phyloP scores from a whole-genome alignment of 805 yeast genomes.

The Cyberlindnera lachancei region DNA sequence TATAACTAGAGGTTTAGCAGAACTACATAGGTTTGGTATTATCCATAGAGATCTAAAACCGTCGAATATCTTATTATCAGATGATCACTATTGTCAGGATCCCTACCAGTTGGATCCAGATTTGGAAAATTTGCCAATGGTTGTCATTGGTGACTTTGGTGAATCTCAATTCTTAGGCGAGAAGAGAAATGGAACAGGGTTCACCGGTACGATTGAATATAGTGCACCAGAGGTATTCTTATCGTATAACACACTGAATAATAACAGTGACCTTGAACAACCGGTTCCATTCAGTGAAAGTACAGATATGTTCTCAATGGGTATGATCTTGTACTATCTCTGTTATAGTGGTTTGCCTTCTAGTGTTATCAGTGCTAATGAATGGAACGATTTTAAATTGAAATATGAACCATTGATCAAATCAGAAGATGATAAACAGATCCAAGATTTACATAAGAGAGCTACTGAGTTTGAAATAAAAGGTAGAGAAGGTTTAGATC shows the following conservation, averaged over 20 bases:
- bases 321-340: slow-evolving; percentile 71
- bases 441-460: neutral
- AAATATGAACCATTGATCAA: no score
- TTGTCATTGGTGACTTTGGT: slow-evolving; percentile 83
- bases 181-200: slow-evolving; percentile 61
- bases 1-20: slow-evolving; percentile 60
- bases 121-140: slow-evolving; percentile 43
- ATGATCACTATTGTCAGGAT: slow-evolving; percentile 14
- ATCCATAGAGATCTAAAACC: slow-evolving; percentile 90
- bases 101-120: slow-evolving; percentile 9
- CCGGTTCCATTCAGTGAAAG: slow-evolving; percentile 53
- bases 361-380: slow-evolving; percentile 18
- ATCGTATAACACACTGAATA: neutral
- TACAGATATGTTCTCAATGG: slow-evolving; percentile 78
- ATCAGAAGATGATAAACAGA: no score
- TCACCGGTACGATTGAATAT: slow-evolving; percentile 83
- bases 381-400: no score
- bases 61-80: slow-evolving; percentile 64
- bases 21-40: slow-evolving; percentile 66
- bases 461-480: slow-evolving; percentile 8
- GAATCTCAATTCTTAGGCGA: slow-evolving; percentile 76
- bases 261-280: slow-evolving; percentile 1
- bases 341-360: slow-evolving; percentile 72
- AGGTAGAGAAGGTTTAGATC: slow-evolving; percentile 19
- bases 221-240: slow-evolving; percentile 65